A percentile compares a stretch with the other conserved stretches of the same genome.
Conservation (phyloP, 495 filamentous ascomycete genomes). For the Podospora pseudocomata region DNA sequence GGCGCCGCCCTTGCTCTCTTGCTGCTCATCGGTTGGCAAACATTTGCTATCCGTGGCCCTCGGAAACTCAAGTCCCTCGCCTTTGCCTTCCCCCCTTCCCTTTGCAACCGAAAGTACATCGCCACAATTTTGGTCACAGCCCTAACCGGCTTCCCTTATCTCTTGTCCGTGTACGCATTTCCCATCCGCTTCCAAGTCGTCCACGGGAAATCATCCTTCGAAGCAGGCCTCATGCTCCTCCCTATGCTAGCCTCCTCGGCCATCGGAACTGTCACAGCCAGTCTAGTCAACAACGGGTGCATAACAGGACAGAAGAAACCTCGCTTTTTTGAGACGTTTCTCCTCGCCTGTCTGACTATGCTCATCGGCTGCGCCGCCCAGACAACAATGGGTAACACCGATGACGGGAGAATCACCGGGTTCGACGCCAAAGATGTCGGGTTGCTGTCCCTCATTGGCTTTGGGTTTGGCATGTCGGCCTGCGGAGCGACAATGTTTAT, state of each 20-base stretch:
- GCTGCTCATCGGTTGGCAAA: conserved; percentile 44
- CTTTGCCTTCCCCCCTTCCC: conserved; percentile 27
- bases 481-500: conserved; percentile 38
- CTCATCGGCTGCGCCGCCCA: conserved; percentile 40
- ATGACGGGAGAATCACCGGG: conserved; percentile 28
- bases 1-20: conserved; percentile 41
- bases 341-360: conserved; percentile 33
- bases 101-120: conserved; percentile 31
- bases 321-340: conserved; percentile 36
- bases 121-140: conserved; percentile 42
- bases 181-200: conserved; percentile 59
- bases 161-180: conserved; percentile 53
- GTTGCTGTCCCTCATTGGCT: conserved; percentile 43
- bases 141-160: conserved; percentile 54
- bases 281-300: conserved; percentile 40
- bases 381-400: conserved; percentile 26
- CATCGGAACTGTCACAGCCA: conserved; percentile 38
- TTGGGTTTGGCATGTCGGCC: conserved; percentile 45
- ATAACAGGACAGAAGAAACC: conserved; percentile 21
- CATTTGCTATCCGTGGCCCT: conserved; percentile 25
- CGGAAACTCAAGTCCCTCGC: background rate
- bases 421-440: conserved; percentile 34
- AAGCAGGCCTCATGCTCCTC: conserved; percentile 57
- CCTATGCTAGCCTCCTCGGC: conserved; percentile 51
- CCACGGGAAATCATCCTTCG: conserved; percentile 43